phyloP scores from a whole-genome alignment of 495 filamentous ascomycete genomes.

The Hypoxylon trugodes region DNA sequence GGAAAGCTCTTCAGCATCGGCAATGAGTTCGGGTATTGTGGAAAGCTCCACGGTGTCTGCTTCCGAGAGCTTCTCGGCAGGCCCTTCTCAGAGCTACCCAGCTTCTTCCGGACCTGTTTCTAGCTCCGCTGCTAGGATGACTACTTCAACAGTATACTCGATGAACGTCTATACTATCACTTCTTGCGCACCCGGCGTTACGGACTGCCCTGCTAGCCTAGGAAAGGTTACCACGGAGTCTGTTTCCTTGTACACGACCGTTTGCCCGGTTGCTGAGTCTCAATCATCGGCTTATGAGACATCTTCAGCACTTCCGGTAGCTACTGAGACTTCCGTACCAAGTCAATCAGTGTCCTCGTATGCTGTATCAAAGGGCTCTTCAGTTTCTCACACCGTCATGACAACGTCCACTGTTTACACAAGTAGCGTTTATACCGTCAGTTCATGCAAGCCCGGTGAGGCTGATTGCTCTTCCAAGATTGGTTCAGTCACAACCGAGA shows the following conservation, averaged over 20 bases:
- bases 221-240: constrained; percentile 62
- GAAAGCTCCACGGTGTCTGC: constrained; percentile 21
- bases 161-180: constrained; percentile 67
- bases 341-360: constrained; percentile 29
- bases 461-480: constrained; percentile 62
- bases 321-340: constrained; percentile 21
- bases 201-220: constrained; percentile 65
- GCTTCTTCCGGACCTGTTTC: constrained; percentile 50
- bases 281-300: constrained; percentile 31
- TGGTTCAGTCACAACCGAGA: constrained; percentile 57
- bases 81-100: constrained; percentile 7
- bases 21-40: constrained; percentile 20
- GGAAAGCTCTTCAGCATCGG: constrained; percentile 4
- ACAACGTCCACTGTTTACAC: constrained; percentile 65
- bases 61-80: background rate
- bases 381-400: constrained; percentile 44
- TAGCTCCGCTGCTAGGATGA: constrained; percentile 46
- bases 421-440: constrained; percentile 62
- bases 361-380: constrained; percentile 42
- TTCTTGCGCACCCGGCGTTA: constrained; percentile 65
- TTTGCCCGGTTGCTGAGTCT: constrained; percentile 62
- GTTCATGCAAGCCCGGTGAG: constrained; percentile 59
- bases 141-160: constrained; percentile 67
- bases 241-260: constrained; percentile 67
- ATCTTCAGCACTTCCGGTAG: constrained; percentile 30